Evolutionary conservation across 108 stramenopile species (phyloP).

Genomic region (Mediolabrus comicus): DNA sequence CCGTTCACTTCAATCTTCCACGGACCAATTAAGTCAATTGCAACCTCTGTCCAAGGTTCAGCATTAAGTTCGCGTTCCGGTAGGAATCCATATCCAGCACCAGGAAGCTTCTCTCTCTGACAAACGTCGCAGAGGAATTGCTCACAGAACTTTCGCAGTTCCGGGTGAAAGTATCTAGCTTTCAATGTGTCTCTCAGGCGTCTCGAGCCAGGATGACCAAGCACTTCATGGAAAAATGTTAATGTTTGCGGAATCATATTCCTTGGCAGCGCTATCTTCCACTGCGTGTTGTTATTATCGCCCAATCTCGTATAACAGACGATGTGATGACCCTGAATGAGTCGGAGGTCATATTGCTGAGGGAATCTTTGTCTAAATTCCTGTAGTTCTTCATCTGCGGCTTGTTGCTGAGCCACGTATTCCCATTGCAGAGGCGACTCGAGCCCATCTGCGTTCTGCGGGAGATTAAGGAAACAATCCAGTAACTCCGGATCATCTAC

Average conservation of each 20-base stretch:
- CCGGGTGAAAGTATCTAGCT: slow-evolving; percentile 3
- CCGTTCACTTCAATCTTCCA: slow-evolving; percentile 31
- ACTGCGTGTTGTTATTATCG: slow-evolving; percentile 5
- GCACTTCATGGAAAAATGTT: not conserved
- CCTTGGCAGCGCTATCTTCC: slow-evolving; percentile 5
- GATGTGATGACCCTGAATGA: not conserved
- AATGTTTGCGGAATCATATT: not conserved
- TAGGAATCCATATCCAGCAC: slow-evolving; percentile 15
- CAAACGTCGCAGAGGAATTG: slow-evolving; percentile 12
- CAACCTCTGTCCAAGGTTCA: slow-evolving; percentile 37
- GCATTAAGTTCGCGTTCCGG: slow-evolving; percentile 3
- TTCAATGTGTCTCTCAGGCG: not conserved
- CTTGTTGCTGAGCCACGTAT: not conserved
- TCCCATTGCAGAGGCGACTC: not conserved
- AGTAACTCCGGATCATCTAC: slow-evolving; percentile 1
- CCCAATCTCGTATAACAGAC: slow-evolving; percentile 15
- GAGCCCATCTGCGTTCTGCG: not conserved
- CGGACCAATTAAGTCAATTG: slow-evolving; percentile 40
- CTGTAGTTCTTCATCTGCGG: slow-evolving; percentile 16
- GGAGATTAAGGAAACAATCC: slow-evolving; percentile 32
- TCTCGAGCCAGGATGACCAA: not conserved
- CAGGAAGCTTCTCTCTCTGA: slow-evolving; percentile 18
- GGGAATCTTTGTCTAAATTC: not conserved
- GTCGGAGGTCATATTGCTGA: not conserved
- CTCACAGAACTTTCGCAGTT: slow-evolving; percentile 1